Base-by-base conservation (phyloP, 192 early-diverging fungal genomes). In the Coemansia interrupta region DNA sequence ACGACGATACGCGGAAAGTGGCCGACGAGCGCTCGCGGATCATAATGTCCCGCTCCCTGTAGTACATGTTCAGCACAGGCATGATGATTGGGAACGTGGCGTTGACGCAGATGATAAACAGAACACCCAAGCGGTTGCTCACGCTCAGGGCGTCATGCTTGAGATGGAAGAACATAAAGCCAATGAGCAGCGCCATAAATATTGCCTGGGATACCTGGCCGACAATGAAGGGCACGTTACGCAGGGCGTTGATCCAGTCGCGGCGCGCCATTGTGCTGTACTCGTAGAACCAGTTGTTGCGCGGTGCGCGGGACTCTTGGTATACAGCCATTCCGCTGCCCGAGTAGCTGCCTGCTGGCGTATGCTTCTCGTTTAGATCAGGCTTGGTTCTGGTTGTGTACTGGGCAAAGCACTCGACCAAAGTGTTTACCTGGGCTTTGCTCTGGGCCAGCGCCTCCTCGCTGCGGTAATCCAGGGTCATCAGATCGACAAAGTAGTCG, bases 401-500 rank as follows among this genome's bases (percentile, higher is more conserved):
- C 36, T 61, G 57, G 11, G 23, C 51, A 55, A 74, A 80, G 17
- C 39, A 44, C 5, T 80, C 64, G 0, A 69, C 68, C 23, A 85
- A 71, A 17, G 17, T 22, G 22, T 64, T 50, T 14, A 85, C 64
- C 48, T 80, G 79, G 2, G 55, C 64, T 39, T 69, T 62, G 54
- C 77, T 80, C 24, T 51, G 41, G 14, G 54, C 51, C 39, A 72
- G 56, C 1, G 64, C 38, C 62, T 83, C 80, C 3, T 69, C 59
- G 60, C 64, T 70, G 50, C 73, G 68, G 56, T 83, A 71, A 61
- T 83, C 72, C 50, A 82, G 60, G 18, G 77, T 84, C 73, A 82
- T 74, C 30, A 88, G 60, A 49, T 89, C 83, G 49, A 91, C 59
- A 55, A 88, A 73, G 64, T 83, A 84, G 62, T 91, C 90, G 22